Evolutionary conservation across 2,329 filamentous ascomycete species (phyloP).

Genomic region (Alternaria novae-zelandiae): DNA sequence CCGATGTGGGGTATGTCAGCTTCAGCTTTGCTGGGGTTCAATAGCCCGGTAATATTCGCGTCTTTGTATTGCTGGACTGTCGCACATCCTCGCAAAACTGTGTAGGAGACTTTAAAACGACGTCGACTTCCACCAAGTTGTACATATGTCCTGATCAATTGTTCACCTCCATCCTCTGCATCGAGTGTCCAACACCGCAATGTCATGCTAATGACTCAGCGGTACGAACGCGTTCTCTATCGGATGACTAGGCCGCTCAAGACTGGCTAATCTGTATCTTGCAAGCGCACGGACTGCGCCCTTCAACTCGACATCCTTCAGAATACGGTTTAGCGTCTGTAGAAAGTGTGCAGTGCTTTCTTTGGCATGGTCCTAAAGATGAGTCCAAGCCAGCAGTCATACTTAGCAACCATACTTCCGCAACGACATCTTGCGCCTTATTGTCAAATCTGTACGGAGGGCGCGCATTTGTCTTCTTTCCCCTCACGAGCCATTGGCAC

Average conservation of each 20-base stretch:
- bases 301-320: slow-evolving; percentile 20
- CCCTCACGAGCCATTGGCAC: background rate
- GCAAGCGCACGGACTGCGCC: slow-evolving; percentile 24
- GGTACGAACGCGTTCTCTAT: slow-evolving; percentile 4
- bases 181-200: background rate
- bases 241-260: slow-evolving; percentile 6
- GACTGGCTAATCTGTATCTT: slow-evolving; percentile 16
- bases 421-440: slow-evolving; percentile 26
- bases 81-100: background rate
- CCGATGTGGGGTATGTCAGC: slow-evolving; percentile 30
- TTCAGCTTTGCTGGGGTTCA: slow-evolving; percentile 2
- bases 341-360: slow-evolving; percentile 7
- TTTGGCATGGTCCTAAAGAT: slow-evolving; percentile 6
- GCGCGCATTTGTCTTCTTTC: slow-evolving; percentile 22
- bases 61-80: background rate
- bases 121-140: background rate
- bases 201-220: slow-evolving; percentile 15
- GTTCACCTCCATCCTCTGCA: background rate
- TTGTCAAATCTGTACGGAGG: slow-evolving; percentile 19
- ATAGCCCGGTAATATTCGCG: background rate
- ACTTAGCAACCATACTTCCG: slow-evolving; percentile 15
- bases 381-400: slow-evolving; percentile 14
- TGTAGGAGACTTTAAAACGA: background rate
- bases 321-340: slow-evolving; percentile 15
- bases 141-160: background rate